A percentile compares a stretch with the other conserved stretches of the same genome.
phyloP scores from a whole-genome alignment of 2,329 filamentous ascomycete species.

The Aspergillus fischeri region DNA sequence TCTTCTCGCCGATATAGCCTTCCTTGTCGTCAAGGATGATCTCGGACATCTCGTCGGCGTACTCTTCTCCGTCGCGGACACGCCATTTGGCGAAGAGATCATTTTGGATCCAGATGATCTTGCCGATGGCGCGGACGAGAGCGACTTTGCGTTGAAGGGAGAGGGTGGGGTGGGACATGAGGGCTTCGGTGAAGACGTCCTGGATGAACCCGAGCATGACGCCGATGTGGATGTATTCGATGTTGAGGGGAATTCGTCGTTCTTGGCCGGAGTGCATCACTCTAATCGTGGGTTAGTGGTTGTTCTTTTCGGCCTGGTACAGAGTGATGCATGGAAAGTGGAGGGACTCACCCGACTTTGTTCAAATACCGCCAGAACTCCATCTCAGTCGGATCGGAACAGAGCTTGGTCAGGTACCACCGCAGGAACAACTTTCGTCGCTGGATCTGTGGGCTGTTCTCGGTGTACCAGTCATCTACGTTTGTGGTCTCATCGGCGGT shows the following conservation, averaged over 20 bases:
- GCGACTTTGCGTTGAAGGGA: slow-evolving; percentile 65
- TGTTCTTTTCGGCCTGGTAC: not conserved
- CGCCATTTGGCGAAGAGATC: slow-evolving; percentile 84
- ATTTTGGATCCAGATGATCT: slow-evolving; percentile 86
- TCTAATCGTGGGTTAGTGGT: slow-evolving; percentile 29
- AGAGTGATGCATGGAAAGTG: not conserved
- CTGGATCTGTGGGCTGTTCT: slow-evolving; percentile 69
- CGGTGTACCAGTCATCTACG: slow-evolving; percentile 59
- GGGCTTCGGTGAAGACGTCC: slow-evolving; percentile 71
- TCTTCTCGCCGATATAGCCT: slow-evolving; percentile 62
- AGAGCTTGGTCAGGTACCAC: slow-evolving; percentile 72
- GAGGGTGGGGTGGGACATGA: slow-evolving; percentile 66
- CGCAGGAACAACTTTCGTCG: slow-evolving; percentile 72
- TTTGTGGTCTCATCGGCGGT: slow-evolving; percentile 61
- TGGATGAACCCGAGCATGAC: slow-evolving; percentile 70
- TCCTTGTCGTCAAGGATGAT: slow-evolving; percentile 52
- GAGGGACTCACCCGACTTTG: slow-evolving; percentile 64
- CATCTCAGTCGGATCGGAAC: slow-evolving; percentile 68
- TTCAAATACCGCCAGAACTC: slow-evolving; percentile 81
- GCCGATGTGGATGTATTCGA: slow-evolving; percentile 78
- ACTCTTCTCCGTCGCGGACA: slow-evolving; percentile 64
- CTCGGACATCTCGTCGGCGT: slow-evolving; percentile 40
- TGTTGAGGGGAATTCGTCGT: slow-evolving; percentile 66
- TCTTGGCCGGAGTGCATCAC: slow-evolving; percentile 80
- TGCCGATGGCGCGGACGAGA: slow-evolving; percentile 70